Evolutionary conservation across 192 early-diverging fungal genomes (phyloP).

Genomic region (Borealophlyctis nickersoniae): DNA sequence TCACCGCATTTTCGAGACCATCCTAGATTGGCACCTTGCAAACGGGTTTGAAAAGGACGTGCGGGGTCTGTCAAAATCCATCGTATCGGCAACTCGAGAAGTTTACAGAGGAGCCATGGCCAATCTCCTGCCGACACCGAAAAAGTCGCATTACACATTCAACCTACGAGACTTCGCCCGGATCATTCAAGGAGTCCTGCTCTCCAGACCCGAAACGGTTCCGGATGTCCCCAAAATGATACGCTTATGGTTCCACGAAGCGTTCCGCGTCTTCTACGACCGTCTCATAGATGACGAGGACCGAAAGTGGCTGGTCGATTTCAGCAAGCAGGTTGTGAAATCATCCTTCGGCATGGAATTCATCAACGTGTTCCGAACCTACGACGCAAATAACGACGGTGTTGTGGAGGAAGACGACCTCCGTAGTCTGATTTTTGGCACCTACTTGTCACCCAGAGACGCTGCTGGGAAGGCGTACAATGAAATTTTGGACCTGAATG

Average conservation of each 20-base stretch:
- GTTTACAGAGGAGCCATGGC: constrained; percentile 53
- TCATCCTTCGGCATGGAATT: constrained; percentile 47
- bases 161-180: constrained; percentile 59
- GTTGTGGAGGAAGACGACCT: constrained; percentile 48
- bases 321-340: constrained; percentile 39
- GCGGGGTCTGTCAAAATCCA: constrained; percentile 29
- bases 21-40: constrained; percentile 57
- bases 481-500: constrained; percentile 49
- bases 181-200: constrained; percentile 54
- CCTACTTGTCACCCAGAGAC: constrained; percentile 50
- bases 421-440: constrained; percentile 57
- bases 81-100: constrained; percentile 50
- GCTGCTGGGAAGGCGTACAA: constrained; percentile 43
- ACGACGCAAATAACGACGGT: constrained; percentile 47
- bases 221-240: constrained; percentile 46
- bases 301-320: constrained; percentile 50
- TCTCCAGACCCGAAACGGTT: constrained; percentile 40
- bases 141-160: constrained; percentile 65
- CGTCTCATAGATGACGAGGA: constrained; percentile 57
- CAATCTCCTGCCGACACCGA: constrained; percentile 54
- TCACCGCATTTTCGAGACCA: constrained; percentile 50
- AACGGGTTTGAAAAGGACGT: constrained; percentile 46
- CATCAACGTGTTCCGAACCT: constrained; percentile 41
- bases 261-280: constrained; percentile 58
- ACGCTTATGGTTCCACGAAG: constrained; percentile 59